Base-by-base conservation (phyloP, 1,284 basidiomycete genomes). In the Blastosporella zonata region DNA sequence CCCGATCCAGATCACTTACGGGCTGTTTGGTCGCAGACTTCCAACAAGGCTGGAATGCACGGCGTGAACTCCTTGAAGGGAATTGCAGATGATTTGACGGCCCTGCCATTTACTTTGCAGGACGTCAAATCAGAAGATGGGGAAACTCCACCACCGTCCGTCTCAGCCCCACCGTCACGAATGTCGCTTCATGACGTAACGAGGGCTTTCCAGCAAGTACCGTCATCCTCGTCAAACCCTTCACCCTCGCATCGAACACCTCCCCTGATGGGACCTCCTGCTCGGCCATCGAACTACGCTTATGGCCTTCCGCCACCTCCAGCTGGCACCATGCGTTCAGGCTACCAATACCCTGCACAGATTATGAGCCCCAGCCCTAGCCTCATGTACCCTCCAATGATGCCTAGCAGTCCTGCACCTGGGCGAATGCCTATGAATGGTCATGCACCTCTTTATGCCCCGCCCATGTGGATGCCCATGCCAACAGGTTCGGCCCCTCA, bases 71-170 rank as follows among this genome's bases (percentile, higher is more conserved):
- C 88, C 0, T 66, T 91, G 53, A 80, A 89, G 60, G 82, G 80
- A 13, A 89, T 91, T 46, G 81, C 80, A 17, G 88, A 91, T 60
- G 88, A 91, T 60, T 69, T 89, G 51, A 82, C 82, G 23, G 73
- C 82, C 31, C 70, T 90, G 28, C 85, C 87, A 9, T 88, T 89
- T 64, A 84, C 82, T 3, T 64, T 90, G 21, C 85, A 85, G 58
- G 88, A 90, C 50, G 83, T 88, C 46, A 90, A 90, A 61, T 86
- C 87, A 9, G 87, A 90, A 59, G 86, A 85, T 56, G 86, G 86
- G 27, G 82, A 80, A 62, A 88, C 85, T 1, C 87, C 87, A 1
- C 85, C 87, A n/a, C 82, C 85, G 15, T 74, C 74, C 9, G 67
- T 72, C 13, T 69, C 78, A 15, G 67, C 72, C 36, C 70, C 73